Evolutionary conservation across 768 basidiomycete species (phyloP), one percentile per base, ranked within the genome.

Genomic region (Hygrocybe punicea): DNA sequence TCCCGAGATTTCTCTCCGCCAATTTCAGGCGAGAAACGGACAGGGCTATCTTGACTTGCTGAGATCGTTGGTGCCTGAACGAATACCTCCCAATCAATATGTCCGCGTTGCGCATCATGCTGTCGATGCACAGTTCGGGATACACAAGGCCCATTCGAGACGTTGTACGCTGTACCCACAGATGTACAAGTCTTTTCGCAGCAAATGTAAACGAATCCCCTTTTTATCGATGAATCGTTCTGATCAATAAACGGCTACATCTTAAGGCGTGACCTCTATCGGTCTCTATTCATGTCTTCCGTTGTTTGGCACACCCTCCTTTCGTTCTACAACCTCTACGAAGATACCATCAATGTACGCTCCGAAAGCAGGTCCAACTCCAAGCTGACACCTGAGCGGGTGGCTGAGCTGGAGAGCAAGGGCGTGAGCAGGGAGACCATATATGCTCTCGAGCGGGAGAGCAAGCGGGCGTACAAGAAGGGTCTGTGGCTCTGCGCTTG

Each of bases 1-100:
- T 10, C 63, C 63, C 5, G 63, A 67, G 23, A 62, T 67, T 48
- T 60, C 60, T 3, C 35, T 64, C 23, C 33, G 42, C 8, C 33
- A 55, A 17, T 40, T 63, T 10, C 34, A 50, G 19, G 50, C 23
- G 17, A 46, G 52, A n/a, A 25, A 53, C 19, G 59, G 59, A 29
- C 33, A 49, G 23, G 56, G 56, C 16, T 39, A 58, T 35, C 21
- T 60, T 19, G 44, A 53, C 24, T 33, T 60, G 17, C 50, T 60
- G 9, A 19, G 33, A 39, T 19, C 33, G 11, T 40, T 50, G 25
- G 19, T 53, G 40, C 51, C 59, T 21, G 51, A 37, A 14, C 33
- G 42, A 17, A 14, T 25, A n/a, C 16, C 53, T 19, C 4, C 39
- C n/a, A 42, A 60, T 44, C 35, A 51, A 39, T 50, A 25, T 7